Conservation (phyloP, 1,284 basidiomycete species). For the Gomphus sp. region DNA sequence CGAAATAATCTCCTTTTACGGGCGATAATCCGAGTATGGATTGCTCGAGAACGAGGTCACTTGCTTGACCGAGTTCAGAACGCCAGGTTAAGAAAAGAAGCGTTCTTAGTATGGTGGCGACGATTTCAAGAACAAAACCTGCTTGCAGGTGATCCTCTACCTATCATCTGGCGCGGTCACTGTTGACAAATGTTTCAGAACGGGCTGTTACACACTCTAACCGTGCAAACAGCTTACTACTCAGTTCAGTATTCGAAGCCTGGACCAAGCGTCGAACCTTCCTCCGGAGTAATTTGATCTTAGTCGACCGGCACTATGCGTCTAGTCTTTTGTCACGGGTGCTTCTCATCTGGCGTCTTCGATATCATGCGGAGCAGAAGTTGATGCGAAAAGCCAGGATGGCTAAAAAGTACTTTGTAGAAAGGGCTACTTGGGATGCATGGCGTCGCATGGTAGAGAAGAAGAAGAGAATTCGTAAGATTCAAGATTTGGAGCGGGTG, state of each 20-base stretch:
- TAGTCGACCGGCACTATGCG: conserved; percentile 11
- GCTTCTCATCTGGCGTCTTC: conserved; percentile 49
- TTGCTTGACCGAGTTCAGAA: conserved; percentile 49
- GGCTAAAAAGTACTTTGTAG: conserved; percentile 44
- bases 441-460: conserved; percentile 46
- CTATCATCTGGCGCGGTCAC: not conserved
- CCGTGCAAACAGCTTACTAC: not conserved
- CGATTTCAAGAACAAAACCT: conserved; percentile 26
- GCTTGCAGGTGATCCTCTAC: not conserved
- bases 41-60: conserved; percentile 56
- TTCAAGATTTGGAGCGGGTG: conserved; percentile 34
- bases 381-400: conserved; percentile 48
- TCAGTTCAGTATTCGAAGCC: not conserved
- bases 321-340: conserved; percentile 31
- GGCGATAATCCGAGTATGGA: conserved; percentile 63
- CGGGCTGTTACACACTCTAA: conserved; percentile 44
- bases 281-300: not conserved
- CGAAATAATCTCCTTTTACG: conserved; percentile 56
- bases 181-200: conserved; percentile 24
- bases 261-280: conserved; percentile 1
- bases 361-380: conserved; percentile 42
- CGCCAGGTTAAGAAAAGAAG: conserved; percentile 34
- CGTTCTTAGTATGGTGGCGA: conserved; percentile 46
- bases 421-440: conserved; percentile 39
- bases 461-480: conserved; percentile 35